Evolutionary conservation across 2,329 filamentous ascomycete species (phyloP).

Genomic region (Dissoconium aciculare): DNA sequence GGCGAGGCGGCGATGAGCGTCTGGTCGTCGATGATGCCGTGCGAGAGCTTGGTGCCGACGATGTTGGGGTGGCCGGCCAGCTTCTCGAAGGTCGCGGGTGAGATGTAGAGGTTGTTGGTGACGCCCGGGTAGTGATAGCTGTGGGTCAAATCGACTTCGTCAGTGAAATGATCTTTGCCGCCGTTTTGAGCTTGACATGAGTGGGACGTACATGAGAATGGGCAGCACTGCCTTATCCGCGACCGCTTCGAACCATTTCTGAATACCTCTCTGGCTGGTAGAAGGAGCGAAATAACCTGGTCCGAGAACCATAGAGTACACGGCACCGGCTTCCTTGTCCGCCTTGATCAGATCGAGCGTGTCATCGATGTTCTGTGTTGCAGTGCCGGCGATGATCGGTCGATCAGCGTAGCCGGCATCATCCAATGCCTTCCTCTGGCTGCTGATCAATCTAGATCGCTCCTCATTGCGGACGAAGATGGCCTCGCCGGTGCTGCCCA

Average conservation of each 20-base stretch:
- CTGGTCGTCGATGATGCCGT: constrained; percentile 51
- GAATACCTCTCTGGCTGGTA: constrained; percentile 43
- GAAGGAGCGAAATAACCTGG: constrained; percentile 50
- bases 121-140: constrained; percentile 54
- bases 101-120: constrained; percentile 48
- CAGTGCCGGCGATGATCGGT: constrained; percentile 48
- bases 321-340: constrained; percentile 42
- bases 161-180: background rate
- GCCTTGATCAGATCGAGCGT: constrained; percentile 43
- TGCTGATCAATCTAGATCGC: constrained; percentile 39
- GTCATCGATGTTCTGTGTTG: constrained; percentile 48
- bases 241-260: constrained; percentile 46
- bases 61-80: constrained; percentile 51
- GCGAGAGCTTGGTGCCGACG: constrained; percentile 54
- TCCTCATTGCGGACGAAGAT: constrained; percentile 47
- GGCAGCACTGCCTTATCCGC: constrained; percentile 46
- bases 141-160: constrained; percentile 4
- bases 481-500: constrained; percentile 50
- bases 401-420: constrained; percentile 42
- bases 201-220: constrained; percentile 40
- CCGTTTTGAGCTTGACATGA: too few relatives aligned
- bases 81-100: constrained; percentile 42
- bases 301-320: constrained; percentile 48
- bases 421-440: constrained; percentile 41
- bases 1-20: constrained; percentile 46